These are phyloP conservation scores for Tolypocladium album DNA, from an alignment of 2,329 filamentous ascomycete genomes.

Conservation along the genomic window DNA sequence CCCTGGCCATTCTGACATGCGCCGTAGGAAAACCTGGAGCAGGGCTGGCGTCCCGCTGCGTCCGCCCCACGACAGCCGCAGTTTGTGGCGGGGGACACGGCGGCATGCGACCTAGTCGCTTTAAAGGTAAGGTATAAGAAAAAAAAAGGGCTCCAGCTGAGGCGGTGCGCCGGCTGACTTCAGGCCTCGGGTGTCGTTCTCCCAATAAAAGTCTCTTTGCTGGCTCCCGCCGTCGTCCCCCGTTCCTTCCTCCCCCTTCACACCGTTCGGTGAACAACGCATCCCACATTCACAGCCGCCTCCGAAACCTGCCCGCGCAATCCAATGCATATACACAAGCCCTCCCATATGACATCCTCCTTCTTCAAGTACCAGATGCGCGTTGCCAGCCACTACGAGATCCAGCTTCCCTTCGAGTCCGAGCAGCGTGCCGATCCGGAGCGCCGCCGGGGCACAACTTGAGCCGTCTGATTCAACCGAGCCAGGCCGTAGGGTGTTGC, in stretches of 20 bases:
- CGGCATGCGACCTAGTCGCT: not conserved
- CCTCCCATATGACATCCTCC: slow-evolving; percentile 30
- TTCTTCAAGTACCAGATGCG: slow-evolving; percentile 50
- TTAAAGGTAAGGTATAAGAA: not conserved
- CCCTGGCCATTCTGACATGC: not conserved
- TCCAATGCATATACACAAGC: slow-evolving; percentile 48
- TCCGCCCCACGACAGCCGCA: not conserved
- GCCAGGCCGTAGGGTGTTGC: not conserved
- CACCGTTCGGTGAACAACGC: slow-evolving; percentile 6
- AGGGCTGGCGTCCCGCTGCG: not conserved
- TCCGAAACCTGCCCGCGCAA: slow-evolving; percentile 4
- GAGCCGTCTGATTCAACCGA: slow-evolving; percentile 11
- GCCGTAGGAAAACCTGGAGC: not conserved
- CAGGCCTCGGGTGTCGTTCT: not conserved
- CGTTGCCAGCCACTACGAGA: slow-evolving; percentile 36
- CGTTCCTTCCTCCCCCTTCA: slow-evolving; percentile 1
- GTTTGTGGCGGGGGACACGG: not conserved
- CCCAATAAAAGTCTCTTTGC: not conserved
- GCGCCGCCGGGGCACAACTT: slow-evolving; percentile 44
- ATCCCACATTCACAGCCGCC: slow-evolving; percentile 4
- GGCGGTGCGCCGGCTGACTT: not conserved
- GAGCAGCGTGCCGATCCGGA: slow-evolving; percentile 46
- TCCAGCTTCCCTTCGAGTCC: slow-evolving; percentile 36
- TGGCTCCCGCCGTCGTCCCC: not conserved
- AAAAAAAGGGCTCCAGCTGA: not conserved